Conservation (phyloP, 176 grass and related monocot species). For the Guadua angustifolia region DNA sequence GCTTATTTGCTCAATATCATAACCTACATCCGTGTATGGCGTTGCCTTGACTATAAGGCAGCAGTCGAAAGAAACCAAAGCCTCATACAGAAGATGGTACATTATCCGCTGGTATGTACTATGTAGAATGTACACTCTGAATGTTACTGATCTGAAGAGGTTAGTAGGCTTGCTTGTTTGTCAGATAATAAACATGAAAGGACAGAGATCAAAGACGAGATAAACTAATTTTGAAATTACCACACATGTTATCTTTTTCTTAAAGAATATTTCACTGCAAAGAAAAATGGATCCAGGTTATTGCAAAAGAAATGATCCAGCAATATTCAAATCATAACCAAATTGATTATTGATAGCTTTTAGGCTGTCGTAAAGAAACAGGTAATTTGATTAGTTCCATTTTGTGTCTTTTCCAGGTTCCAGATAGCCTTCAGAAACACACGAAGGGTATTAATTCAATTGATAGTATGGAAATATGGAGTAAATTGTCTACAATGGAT, state of each 20-base stretch:
- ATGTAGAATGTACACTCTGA: slow-evolving; percentile 36
- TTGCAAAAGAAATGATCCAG: not conserved
- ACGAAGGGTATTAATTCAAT: not conserved
- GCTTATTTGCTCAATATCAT: slow-evolving; percentile 61
- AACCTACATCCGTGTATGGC: slow-evolving; percentile 58
- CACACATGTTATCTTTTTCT: not conserved
- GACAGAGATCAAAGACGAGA: slow-evolving; percentile 4
- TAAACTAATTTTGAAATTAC: not conserved
- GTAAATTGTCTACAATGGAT: slow-evolving; percentile 43
- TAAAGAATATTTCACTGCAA: not conserved
- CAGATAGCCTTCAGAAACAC: slow-evolving; percentile 8
- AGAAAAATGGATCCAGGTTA: not conserved
- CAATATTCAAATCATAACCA: slow-evolving; percentile 5
- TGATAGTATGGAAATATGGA: slow-evolving; percentile 45
- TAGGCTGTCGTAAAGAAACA: slow-evolving; percentile 2
- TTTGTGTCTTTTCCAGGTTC: slow-evolving; percentile 45
- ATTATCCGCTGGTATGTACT: slow-evolving; percentile 49
- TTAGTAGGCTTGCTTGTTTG: not conserved
- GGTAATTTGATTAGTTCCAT: slow-evolving; percentile 9
- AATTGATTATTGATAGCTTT: slow-evolving; percentile 16
- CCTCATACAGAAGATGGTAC: slow-evolving; percentile 39
- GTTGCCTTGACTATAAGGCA: slow-evolving; percentile 40
- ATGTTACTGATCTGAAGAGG: not conserved
- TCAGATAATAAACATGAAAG: slow-evolving; percentile 14
- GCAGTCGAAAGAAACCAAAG: slow-evolving; percentile 30